A percentile compares a stretch with the other conserved stretches of the same genome.
phyloP scores from a whole-genome alignment of 306 rosid species.

The Cotoneaster glaucophyllus region DNA sequence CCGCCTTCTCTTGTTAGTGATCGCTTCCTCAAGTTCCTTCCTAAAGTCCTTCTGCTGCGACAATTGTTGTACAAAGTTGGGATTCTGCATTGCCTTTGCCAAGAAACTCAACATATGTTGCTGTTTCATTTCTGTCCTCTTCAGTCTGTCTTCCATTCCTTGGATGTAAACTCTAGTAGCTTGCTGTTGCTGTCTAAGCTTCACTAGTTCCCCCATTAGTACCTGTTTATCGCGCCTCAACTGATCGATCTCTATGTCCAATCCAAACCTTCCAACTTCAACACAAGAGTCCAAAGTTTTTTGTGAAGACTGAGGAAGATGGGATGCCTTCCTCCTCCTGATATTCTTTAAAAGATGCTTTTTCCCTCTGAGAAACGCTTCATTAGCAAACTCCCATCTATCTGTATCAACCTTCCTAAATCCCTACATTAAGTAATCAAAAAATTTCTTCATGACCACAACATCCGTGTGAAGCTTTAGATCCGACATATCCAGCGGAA shows the following conservation, averaged over 20 bases:
- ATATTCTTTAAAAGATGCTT: slow-evolving; percentile 62
- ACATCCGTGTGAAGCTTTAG: not conserved
- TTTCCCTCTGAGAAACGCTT: slow-evolving; percentile 76
- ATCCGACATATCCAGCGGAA: not conserved
- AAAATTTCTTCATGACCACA: slow-evolving; percentile 16
- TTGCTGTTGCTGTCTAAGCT: slow-evolving; percentile 68
- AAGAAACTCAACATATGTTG: slow-evolving; percentile 63
- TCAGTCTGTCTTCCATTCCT: slow-evolving; percentile 52
- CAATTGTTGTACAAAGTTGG: slow-evolving; percentile 46
- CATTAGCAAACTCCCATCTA: slow-evolving; percentile 84
- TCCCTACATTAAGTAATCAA: slow-evolving; percentile 50
- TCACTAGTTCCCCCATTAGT: slow-evolving; percentile 63
- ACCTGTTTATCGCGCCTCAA: slow-evolving; percentile 60
- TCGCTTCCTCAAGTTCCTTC: slow-evolving; percentile 43
- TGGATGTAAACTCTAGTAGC: slow-evolving; percentile 35
- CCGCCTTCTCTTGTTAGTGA: slow-evolving; percentile 47
- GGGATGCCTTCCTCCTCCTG: slow-evolving; percentile 55
- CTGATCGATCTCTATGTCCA: slow-evolving; percentile 50
- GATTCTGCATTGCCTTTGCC: slow-evolving; percentile 67
- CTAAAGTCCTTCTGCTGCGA: slow-evolving; percentile 40
- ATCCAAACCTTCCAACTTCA: slow-evolving; percentile 67
- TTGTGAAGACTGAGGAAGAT: slow-evolving; percentile 22
- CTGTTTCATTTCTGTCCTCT: slow-evolving; percentile 56
- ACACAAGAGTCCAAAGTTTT: slow-evolving; percentile 53
- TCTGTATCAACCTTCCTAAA: slow-evolving; percentile 83